Percentiles rank a stretch among this genome's conserved stretches.
Evolutionary conservation across 179 eudicot genomes (phyloP).

Genomic region (Vitellaria paradoxa): DNA sequence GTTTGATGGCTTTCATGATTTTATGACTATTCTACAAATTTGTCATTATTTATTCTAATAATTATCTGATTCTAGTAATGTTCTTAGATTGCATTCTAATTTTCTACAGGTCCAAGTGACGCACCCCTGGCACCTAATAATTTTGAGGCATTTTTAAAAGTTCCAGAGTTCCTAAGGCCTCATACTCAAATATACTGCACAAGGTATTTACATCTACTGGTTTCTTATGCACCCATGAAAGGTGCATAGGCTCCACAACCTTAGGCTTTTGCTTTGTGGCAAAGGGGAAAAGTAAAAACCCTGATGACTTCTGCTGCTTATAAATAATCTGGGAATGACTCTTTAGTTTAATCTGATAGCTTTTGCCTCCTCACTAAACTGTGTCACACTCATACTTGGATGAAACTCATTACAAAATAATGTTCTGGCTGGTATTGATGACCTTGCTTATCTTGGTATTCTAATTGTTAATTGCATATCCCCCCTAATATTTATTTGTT

Average conservation of each 20-base stretch:
- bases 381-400: background rate
- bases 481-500: background rate
- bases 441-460: background rate
- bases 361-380: conserved; percentile 3
- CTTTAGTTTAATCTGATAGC: background rate
- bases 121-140: conserved; percentile 87
- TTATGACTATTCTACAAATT: background rate
- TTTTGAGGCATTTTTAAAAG: conserved; percentile 95
- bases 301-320: background rate
- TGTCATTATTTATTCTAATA: no score
- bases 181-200: conserved; percentile 96
- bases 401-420: background rate
- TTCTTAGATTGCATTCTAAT: conserved; percentile 11
- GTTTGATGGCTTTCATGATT: background rate
- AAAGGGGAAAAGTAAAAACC: background rate
- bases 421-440: background rate
- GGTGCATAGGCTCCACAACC: background rate
- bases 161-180: conserved; percentile 89
- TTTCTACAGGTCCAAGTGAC: conserved; percentile 80
- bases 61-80: conserved; percentile 9
- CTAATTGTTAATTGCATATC: background rate
- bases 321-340: background rate
- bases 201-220: conserved; percentile 52
- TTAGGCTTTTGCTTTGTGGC: background rate
- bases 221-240: background rate